These are phyloP conservation scores for Phellinidium pouzarii DNA, from an alignment of 1,284 basidiomycete species.

Conservation along the genomic window DNA sequence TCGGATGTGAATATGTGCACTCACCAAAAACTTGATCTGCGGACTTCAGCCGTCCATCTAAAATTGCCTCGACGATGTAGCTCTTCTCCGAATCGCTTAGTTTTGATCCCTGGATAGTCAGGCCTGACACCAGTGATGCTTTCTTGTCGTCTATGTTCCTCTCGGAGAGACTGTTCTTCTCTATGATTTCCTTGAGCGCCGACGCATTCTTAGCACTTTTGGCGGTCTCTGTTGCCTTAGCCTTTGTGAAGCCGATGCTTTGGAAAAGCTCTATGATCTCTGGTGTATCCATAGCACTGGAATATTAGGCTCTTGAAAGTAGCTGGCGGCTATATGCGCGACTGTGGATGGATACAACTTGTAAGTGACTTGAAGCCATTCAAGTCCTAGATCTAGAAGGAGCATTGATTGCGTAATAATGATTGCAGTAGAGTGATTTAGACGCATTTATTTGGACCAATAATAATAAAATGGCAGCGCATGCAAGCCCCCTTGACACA, in stretches of 20 bases:
- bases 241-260: constrained; percentile 70
- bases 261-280: constrained; percentile 65
- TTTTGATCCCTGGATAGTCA: constrained; percentile 64
- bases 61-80: constrained; percentile 66
- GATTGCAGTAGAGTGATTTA: too few species aligned
- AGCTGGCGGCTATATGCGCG: constrained; percentile 24
- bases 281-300: constrained; percentile 35
- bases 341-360: background rate
- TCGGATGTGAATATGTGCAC: constrained; percentile 22
- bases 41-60: constrained; percentile 68
- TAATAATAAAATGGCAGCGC: too few species aligned
- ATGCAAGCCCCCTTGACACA: too few species aligned
- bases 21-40: constrained; percentile 85
- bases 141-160: constrained; percentile 71
- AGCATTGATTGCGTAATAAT: too few species aligned
- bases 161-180: constrained; percentile 45
- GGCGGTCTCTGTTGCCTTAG: constrained; percentile 79
- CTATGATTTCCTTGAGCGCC: constrained; percentile 67
- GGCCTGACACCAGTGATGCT: constrained; percentile 65
- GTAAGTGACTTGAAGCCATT: too few species aligned
- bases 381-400: too few species aligned
- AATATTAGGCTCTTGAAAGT: constrained; percentile 46
- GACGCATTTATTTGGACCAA: too few species aligned
- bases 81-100: constrained; percentile 49
- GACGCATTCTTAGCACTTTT: constrained; percentile 73